Evolutionary conservation across 1,284 basidiomycete species (phyloP).

Genomic region (Phlebopus sp.): DNA sequence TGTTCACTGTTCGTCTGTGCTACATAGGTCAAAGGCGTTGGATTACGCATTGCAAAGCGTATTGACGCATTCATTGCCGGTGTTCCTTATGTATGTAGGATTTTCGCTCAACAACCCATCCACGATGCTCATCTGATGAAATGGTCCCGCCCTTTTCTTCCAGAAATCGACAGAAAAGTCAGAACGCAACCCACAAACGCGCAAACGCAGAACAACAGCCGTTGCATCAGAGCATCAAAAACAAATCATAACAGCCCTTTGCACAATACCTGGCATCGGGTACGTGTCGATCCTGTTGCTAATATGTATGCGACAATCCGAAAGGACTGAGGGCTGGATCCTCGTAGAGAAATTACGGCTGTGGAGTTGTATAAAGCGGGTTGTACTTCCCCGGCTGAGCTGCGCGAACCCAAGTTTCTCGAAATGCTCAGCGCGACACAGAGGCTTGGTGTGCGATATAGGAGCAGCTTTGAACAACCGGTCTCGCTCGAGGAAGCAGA

Average conservation of each 20-base stretch:
- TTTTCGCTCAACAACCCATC: no score
- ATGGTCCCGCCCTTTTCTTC: no score
- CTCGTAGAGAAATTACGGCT: slow-evolving; percentile 38
- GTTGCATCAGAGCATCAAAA: neutral
- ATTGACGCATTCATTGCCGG: no score
- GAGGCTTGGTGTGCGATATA: slow-evolving; percentile 38
- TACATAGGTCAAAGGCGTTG: no score
- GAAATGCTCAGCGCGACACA: slow-evolving; percentile 37
- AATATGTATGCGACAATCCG: neutral
- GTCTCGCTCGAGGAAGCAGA: slow-evolving; percentile 42
- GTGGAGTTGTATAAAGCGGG: slow-evolving; percentile 45
- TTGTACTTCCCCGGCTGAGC: slow-evolving; percentile 42
- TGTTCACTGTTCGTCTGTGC: slow-evolving; percentile 9
- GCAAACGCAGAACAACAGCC: no score
- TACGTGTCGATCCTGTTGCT: slow-evolving; percentile 8
- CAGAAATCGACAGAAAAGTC: no score
- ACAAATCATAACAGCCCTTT: slow-evolving; percentile 19
- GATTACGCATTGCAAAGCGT: no score
- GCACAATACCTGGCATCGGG: slow-evolving; percentile 34
- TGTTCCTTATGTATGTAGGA: no score
- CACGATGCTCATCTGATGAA: no score
- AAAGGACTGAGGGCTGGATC: neutral
- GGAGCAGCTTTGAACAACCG: slow-evolving; percentile 35
- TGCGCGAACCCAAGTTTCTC: slow-evolving; percentile 39
- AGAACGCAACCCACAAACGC: no score